These are phyloP conservation scores for maize (Zea mays) DNA, from an alignment of 176 grass and related monocot genomes.

Conservation along the genomic window DNA sequence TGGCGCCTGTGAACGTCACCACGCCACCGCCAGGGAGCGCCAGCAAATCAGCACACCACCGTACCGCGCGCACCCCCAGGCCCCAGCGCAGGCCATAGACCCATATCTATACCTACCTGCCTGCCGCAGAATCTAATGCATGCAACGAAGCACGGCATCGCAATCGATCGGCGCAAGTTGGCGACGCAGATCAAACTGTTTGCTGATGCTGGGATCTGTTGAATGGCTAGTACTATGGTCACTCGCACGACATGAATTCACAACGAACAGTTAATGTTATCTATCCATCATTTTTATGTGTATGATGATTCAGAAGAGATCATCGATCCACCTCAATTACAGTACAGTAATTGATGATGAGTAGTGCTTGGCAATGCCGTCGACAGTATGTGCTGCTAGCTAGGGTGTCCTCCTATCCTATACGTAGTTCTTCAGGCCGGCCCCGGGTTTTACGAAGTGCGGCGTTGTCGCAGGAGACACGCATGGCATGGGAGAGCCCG, in stretches of 20 bases:
- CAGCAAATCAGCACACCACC: not conserved
- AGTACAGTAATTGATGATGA: too few species aligned
- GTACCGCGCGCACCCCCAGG: too few species aligned
- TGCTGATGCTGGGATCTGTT: not conserved
- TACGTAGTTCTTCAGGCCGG: not conserved
- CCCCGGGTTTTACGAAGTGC: conserved; percentile 32
- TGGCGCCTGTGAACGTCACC: not conserved
- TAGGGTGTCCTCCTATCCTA: not conserved
- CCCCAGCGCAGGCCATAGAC: too few species aligned
- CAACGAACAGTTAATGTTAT: not conserved
- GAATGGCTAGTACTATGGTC: not conserved
- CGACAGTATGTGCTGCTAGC: not conserved
- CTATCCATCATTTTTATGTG: not conserved
- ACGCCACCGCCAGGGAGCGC: not conserved
- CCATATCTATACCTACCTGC: too few species aligned
- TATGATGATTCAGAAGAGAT: not conserved
- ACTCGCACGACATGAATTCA: not conserved
- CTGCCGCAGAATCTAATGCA: conserved; percentile 21
- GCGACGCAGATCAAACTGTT: not conserved
- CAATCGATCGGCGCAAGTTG: not conserved
- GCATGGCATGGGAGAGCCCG: not conserved
- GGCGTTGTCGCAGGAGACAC: conserved; percentile 18
- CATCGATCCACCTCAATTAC: not conserved
- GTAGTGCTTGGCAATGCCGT: not conserved
- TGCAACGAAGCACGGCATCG: not conserved